These are phyloP conservation scores for Peziza echinospora DNA, from an alignment of 495 filamentous ascomycete species.

Conservation along the genomic window DNA sequence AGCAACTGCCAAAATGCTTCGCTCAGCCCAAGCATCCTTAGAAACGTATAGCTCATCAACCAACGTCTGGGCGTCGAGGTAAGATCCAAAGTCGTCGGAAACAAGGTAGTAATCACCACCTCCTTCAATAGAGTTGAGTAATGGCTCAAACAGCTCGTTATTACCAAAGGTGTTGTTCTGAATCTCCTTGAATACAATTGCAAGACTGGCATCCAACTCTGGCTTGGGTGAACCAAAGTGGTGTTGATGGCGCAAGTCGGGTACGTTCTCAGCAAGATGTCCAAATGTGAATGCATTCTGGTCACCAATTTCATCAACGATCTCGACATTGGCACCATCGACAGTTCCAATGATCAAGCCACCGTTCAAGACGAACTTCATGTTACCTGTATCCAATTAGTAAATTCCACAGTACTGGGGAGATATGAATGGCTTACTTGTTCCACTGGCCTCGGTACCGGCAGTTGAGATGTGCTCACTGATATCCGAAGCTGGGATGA, in stretches of 20 bases:
- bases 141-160: conserved; percentile 46
- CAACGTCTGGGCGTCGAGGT: conserved; percentile 68
- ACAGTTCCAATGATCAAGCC: conserved; percentile 94
- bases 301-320: conserved; percentile 88
- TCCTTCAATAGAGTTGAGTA: conserved; percentile 63
- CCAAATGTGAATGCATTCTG: conserved; percentile 98
- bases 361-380: conserved; percentile 97
- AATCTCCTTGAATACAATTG: conserved; percentile 66
- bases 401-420: conserved; percentile 1
- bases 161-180: conserved; percentile 57
- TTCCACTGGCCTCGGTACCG: conserved; percentile 52
- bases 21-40: conserved; percentile 75
- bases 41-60: conserved; percentile 81
- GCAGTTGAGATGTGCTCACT: conserved; percentile 98
- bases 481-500: conserved; percentile 80
- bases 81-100: conserved; percentile 86
- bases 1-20: conserved; percentile 68
- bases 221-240: conserved; percentile 49
- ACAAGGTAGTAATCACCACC: conserved; percentile 97
- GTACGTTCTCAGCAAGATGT: conserved; percentile 87
- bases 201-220: conserved; percentile 46
- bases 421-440: conserved; percentile 6
- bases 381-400: too few relatives aligned
- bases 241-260: conserved; percentile 83
- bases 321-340: conserved; percentile 95